phyloP scores from a whole-genome alignment of 208 protist genomes.

The Naegleria gruberi region DNA sequence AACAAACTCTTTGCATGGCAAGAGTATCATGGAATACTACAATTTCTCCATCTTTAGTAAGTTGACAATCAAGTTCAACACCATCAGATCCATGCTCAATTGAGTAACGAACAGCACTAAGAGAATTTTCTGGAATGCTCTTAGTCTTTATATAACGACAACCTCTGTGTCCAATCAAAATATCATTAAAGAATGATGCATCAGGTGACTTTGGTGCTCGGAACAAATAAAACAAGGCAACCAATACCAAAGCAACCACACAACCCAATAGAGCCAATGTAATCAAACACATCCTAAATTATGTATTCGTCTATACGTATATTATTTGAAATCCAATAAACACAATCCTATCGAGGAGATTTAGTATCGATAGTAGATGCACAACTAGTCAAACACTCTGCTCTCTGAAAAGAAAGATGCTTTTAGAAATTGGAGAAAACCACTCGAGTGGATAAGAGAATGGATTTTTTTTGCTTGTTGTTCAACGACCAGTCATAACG shows the following conservation, averaged over 20 bases:
- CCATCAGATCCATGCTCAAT: conserved; percentile 55
- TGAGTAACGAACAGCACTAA: conserved; percentile 69
- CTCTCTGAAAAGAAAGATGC: too few relatives aligned
- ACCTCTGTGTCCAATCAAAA: conserved; percentile 65
- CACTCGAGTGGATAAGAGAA: too few relatives aligned
- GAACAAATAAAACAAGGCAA: neutral
- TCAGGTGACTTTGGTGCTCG: neutral
- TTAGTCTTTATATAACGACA: conserved; percentile 48
- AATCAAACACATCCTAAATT: too few relatives aligned
- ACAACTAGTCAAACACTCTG: too few relatives aligned
- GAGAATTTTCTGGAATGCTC: conserved; percentile 68
- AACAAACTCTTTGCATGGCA: conserved; percentile 29
- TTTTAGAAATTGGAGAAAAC: too few relatives aligned
- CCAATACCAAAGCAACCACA: neutral
- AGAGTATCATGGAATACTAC: conserved; percentile 67
- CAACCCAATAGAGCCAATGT: neutral
- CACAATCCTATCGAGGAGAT: too few relatives aligned
- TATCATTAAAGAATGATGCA: neutral
- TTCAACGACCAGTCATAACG: too few relatives aligned
- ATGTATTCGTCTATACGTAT: too few relatives aligned
- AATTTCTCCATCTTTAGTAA: conserved; percentile 67
- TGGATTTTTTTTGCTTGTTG: too few relatives aligned
- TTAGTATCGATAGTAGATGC: too few relatives aligned
- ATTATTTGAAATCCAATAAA: too few relatives aligned
- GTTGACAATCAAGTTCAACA: conserved; percentile 68